Conservation (phyloP, 495 filamentous ascomycete genomes). For the Trichoderma orchidacearum region DNA sequence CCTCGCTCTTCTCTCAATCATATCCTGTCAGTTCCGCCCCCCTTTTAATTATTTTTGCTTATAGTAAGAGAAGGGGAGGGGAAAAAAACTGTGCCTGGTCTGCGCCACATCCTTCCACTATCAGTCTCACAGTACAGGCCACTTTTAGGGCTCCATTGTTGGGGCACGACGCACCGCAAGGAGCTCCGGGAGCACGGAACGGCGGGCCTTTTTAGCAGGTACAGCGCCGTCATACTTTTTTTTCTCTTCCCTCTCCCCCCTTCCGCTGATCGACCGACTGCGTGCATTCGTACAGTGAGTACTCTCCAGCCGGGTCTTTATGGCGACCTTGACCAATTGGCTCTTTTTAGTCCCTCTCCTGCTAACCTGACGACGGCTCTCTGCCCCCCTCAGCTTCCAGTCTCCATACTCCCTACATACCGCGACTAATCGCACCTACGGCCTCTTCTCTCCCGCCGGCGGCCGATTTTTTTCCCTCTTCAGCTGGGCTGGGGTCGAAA, state of each 20-base stretch:
- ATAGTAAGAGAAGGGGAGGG: neutral
- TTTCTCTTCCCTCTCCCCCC: neutral
- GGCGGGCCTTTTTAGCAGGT: neutral
- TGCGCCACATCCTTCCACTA: neutral
- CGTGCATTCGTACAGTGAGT: no score
- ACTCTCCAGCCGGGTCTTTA: no score
- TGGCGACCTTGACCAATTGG: neutral
- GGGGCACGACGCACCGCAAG: neutral
- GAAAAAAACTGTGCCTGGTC: neutral
- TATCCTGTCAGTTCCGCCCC: neutral
- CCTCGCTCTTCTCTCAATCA: neutral
- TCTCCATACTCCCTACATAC: neutral
- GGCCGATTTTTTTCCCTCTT: neutral
- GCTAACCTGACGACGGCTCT: neutral
- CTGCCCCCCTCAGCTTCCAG: neutral
- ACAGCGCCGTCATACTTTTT: no score
- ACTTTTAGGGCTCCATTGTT: neutral
- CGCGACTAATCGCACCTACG: neutral
- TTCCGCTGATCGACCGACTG: neutral
- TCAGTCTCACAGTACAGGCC: neutral
- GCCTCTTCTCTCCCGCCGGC: neutral
- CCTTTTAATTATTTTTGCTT: neutral
- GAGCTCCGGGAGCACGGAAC: neutral
- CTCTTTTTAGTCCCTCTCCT: neutral
- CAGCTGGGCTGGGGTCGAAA: neutral